These are phyloP conservation scores for Schizopora paradoxa DNA, from an alignment of 1,284 basidiomycete species.

Conservation along the genomic window DNA sequence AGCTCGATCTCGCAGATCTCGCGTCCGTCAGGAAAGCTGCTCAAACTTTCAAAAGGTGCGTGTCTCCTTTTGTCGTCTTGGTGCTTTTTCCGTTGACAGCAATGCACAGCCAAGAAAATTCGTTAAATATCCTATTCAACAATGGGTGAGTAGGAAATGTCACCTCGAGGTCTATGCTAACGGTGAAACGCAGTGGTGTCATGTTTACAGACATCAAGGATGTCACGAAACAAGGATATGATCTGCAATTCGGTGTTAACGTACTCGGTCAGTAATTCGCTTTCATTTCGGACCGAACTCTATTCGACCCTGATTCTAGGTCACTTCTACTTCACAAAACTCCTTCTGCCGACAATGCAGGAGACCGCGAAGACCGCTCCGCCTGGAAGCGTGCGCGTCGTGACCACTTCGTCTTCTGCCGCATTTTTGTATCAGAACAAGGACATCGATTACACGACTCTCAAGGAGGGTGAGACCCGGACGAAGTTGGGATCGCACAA, in stretches of 20 bases:
- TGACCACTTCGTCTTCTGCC: slow-evolving; percentile 36
- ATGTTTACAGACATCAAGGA: slow-evolving; percentile 36
- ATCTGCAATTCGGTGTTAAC: slow-evolving; percentile 49
- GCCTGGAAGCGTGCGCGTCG: slow-evolving; percentile 35
- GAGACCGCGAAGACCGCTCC: slow-evolving; percentile 27
- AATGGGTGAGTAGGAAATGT: slow-evolving; percentile 38
- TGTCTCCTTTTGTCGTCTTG: neutral
- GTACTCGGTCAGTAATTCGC: slow-evolving; percentile 27
- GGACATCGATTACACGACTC: slow-evolving; percentile 26
- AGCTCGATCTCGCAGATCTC: slow-evolving; percentile 47
- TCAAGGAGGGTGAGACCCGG: slow-evolving; percentile 27
- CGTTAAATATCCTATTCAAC: slow-evolving; percentile 19
- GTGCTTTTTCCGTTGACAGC: neutral
- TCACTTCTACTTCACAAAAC: slow-evolving; percentile 37
- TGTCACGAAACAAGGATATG: slow-evolving; percentile 42
- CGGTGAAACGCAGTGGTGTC: too few species aligned
- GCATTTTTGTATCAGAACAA: slow-evolving; percentile 25
- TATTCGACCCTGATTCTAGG: slow-evolving; percentile 20
- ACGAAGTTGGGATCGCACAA: slow-evolving; percentile 23
- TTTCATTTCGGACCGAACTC: neutral
- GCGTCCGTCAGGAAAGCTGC: slow-evolving; percentile 34
- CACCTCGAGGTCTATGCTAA: too few species aligned
- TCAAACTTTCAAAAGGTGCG: slow-evolving; percentile 35
- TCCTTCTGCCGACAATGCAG: slow-evolving; percentile 38
- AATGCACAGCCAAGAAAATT: slow-evolving; percentile 10